Base-by-base conservation (phyloP, 257 asterid genomes). In the Perilla frutescens region DNA sequence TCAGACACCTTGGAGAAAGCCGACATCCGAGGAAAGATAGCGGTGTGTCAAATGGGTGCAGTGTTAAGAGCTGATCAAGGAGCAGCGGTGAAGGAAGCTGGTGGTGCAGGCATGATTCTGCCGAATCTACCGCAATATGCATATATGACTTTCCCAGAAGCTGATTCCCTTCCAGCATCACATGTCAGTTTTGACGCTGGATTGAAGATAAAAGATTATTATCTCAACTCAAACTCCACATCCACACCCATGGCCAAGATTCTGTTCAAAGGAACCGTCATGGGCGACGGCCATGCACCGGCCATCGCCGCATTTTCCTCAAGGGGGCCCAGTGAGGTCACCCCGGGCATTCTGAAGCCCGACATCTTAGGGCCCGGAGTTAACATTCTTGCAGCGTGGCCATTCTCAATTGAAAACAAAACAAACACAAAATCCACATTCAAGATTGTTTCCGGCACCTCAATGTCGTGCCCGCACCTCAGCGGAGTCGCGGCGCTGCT, bases 401-500 rank as follows among this genome's bases (percentile, higher is more conserved):
- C 59, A 0, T 3, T 2, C 47, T 66, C 72, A 2, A 8, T 66
- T 1, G 72, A 66, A 13, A 13, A n/a, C 60, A 49, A 49, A 15
- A 49, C 72, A 12, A 49, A 49, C 48, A 32, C 72, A 8, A 66
- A 66, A 3, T 7, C 34, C 72, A 49, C 60, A 34, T 66, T 66
- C 68, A 86, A 81, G 20, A 62, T 88, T 0, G 1, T 77, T 1
- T 88, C 91, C 0, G 94, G 94, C 0, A 66, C 72, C 34, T 66
- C 72, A 3, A 66, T 66, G 72, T 32, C 72, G 0, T 29, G 47
- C 45, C 72, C 72, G 0, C 72, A 66, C 34, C 72, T 66, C 4
- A 49, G 48, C 11, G 72, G 72, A 4, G 32, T 66, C 1, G 72
- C 72, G 15, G 72, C 72, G 2, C 8, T 66, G 48, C 60, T 66